phyloP scores from a whole-genome alignment of 2,329 filamentous ascomycete genomes.

The Xylaria sp. region DNA sequence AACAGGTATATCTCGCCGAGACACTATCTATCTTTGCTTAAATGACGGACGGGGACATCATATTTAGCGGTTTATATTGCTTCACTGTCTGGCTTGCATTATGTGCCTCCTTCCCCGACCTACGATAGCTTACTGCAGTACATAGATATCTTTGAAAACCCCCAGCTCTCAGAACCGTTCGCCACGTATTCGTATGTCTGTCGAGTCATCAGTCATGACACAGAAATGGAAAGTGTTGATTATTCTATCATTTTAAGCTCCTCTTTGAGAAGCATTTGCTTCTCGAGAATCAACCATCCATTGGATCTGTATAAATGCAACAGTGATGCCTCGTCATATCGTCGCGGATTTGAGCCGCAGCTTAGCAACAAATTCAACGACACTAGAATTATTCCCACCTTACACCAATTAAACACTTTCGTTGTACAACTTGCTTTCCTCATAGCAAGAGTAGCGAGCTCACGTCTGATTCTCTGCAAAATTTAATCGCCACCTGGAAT shows the following conservation, averaged over 20 bases:
- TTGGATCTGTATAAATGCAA: not conserved
- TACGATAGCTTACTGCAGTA: not conserved
- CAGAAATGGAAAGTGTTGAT: not conserved
- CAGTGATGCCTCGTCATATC: not conserved
- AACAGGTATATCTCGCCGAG: not conserved
- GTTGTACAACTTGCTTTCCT: conserved; percentile 10
- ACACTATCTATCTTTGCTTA: not conserved
- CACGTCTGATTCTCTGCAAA: not conserved
- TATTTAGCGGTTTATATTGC: not conserved
- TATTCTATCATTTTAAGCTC: conserved; percentile 5
- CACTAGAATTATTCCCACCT: not conserved
- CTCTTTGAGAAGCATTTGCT: not conserved
- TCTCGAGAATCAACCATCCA: not conserved
- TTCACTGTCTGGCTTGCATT: not conserved
- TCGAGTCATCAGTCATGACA: not conserved
- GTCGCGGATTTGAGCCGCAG: not conserved
- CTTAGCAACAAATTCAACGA: conserved; percentile 3
- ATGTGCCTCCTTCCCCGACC: no score
- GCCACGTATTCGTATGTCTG: not conserved
- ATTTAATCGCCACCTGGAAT: not conserved
- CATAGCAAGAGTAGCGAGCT: not conserved
- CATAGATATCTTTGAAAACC: not conserved
- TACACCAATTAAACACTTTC: not conserved
- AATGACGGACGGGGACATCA: not conserved
- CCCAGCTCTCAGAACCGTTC: not conserved